These are phyloP conservation scores for Cardiospermum halicacabum DNA, from an alignment of 345 rosid species.

Conservation along the genomic window DNA sequence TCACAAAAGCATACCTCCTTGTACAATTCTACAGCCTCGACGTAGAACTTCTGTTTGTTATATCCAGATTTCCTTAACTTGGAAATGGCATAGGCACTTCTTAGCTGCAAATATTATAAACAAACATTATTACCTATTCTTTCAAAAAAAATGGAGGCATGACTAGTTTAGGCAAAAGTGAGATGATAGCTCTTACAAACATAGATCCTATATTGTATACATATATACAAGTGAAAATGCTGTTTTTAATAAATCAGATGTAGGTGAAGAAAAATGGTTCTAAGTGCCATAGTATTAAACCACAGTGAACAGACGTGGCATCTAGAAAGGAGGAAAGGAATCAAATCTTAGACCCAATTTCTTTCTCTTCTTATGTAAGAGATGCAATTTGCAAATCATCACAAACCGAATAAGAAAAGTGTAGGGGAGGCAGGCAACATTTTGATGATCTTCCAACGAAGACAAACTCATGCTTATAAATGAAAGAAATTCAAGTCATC, in stretches of 20 bases:
- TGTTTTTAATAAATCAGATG: conserved; percentile 2
- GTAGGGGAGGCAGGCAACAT: neutral
- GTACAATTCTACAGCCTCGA: conserved; percentile 66
- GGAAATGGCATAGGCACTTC: conserved; percentile 79
- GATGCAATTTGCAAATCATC: neutral
- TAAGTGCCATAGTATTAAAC: neutral
- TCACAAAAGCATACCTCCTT: conserved; percentile 53
- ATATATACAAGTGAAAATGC: neutral
- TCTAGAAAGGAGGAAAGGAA: neutral
- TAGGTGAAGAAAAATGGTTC: neutral
- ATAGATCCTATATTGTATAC: neutral
- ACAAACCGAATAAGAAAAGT: neutral
- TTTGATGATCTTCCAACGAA: neutral
- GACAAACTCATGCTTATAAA: neutral
- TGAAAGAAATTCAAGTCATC: conserved; percentile 4
- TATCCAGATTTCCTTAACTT: conserved; percentile 88
- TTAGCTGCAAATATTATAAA: conserved; percentile 47
- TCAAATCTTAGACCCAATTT: neutral
- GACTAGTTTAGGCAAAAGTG: neutral
- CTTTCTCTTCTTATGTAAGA: neutral
- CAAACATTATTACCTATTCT: neutral
- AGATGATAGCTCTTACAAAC: neutral
- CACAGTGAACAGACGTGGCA: neutral
- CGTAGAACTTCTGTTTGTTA: conserved; percentile 66
- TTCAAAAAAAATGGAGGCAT: neutral